Base-by-base conservation (phyloP, 371 early-diverging fungal genomes). In the Mortierella sp. region DNA sequence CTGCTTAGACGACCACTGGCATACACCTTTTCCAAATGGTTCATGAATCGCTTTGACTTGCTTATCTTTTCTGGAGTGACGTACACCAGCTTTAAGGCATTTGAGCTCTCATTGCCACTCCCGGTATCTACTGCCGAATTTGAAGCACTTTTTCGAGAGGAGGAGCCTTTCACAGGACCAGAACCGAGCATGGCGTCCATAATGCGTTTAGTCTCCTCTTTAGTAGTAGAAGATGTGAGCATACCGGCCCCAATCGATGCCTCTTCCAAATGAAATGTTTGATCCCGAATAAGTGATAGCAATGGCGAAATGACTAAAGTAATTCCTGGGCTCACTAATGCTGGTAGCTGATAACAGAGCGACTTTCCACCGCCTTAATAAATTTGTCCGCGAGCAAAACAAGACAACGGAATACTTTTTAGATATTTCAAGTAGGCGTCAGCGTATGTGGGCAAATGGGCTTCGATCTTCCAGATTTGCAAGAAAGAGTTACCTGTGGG, bases 11-110 rank as follows among this genome's bases (percentile, higher is more conserved):
- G 67, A 9, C 89, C 88, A 11, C 71, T 75, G 37, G 84, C 83
- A 57, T 93, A 89, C 0, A 94, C 85, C 64, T 88, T 87, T 46
- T 88, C 87, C 0, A 95, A 77, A 30, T 85, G 83, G n/a, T 81
- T 84, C 83, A 92, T 84, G 55, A 96, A 91, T 30, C 86, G 81
- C 60, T 90, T 91, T 44, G 89, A 90, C 55, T 93, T 90, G 30
- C 88, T 90, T 56, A 97, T 84, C 73, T 92, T 91, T 72, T 97
- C 98, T 0, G 97, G 98, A n/a, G 98, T 96, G 9, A 96, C 92
- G 81, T 95, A 97, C 15, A 95, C 84, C 45, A 97, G 65, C 23
- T 83, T 84, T 21, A 89, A 79, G 4, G 66, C 55, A 15, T 57
- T 55, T 5, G 66, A 52, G 14, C 19, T 23, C 1, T 45, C n/a